phyloP scores from a whole-genome alignment of 2,329 filamentous ascomycete genomes.

The Fusarium buxicola region DNA sequence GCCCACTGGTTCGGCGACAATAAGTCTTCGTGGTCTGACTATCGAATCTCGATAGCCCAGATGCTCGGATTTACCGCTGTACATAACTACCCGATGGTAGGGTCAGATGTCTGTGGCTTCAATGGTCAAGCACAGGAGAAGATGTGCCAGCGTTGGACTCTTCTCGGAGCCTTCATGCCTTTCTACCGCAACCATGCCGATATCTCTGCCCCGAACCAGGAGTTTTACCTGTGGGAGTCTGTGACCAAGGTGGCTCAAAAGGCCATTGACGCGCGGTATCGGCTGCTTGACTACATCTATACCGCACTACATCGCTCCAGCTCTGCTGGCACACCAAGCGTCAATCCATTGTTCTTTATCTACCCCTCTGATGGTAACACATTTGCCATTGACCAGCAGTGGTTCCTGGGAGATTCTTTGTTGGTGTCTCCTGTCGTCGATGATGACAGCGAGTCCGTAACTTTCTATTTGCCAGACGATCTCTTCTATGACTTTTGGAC shows the following conservation, averaged over 20 bases:
- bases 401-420: constrained; percentile 61
- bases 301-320: constrained; percentile 69
- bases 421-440: constrained; percentile 62
- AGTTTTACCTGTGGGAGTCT: constrained; percentile 76
- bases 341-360: constrained; percentile 78
- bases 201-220: constrained; percentile 61
- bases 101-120: constrained; percentile 83
- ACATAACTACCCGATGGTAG: constrained; percentile 77
- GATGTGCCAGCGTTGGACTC: constrained; percentile 76
- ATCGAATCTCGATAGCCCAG: constrained; percentile 82
- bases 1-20: constrained; percentile 90
- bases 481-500: constrained; percentile 67
- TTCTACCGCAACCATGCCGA: constrained; percentile 79
- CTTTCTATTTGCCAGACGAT: constrained; percentile 62
- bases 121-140: constrained; percentile 70
- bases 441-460: constrained; percentile 57
- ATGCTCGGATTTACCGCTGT: constrained; percentile 77
- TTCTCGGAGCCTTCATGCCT: constrained; percentile 75
- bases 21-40: constrained; percentile 74
- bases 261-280: constrained; percentile 79
- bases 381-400: constrained; percentile 61
- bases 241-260: constrained; percentile 74
- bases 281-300: constrained; percentile 85
- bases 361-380: constrained; percentile 67
- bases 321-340: constrained; percentile 70